Base-by-base conservation (phyloP, 148 eudicot species). In the Arbutus unedo region DNA sequence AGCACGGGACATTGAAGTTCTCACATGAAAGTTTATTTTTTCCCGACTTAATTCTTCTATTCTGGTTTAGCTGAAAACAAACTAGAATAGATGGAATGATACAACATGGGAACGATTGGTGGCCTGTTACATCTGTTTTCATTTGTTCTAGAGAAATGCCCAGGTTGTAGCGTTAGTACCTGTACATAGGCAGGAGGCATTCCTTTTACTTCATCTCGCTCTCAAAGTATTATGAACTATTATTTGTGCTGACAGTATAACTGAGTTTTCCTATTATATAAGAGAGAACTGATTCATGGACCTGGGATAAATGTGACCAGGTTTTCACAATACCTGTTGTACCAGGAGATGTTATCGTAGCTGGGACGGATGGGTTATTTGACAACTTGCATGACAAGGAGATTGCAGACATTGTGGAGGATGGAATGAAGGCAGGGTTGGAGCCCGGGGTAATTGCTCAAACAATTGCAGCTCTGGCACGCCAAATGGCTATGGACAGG, bases 331-430 rank as follows among this genome's bases (percentile, higher is more conserved):
- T 93, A 79, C 87, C 95, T 47, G 98, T 94, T 74, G 85, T 82
- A 72, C 85, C 94, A 8, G 98, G 95, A 79, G 98, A 93, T 82
- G 95, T 95, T 14, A 74, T 95, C 23, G 90, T 95, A 79, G 93
- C 93, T 62, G 98, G 98, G 21, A 95, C 93, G 19, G 97, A 95
- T 85, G 98, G 98, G 25, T 82, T 95, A 73, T 95, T 93, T 74
- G 98, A 93, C 84, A 93, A 95, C 83, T 87, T 95, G 80, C 93
- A 83, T 54, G 89, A 86, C 79, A 91, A 90, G 25, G 98, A 95
- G 77, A 86, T 95, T 51, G 74, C 90, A 43, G 82, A 86, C 18
- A 54, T 93, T 84, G 94, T 95, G 13, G 93, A 81, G 19, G 85
- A 91, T 74, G 96, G 93, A 2, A 77, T 79, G 71, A 82, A 86